Base-by-base conservation (phyloP, 169 alveolate genomes). In the Plasmodium malariae region DNA sequence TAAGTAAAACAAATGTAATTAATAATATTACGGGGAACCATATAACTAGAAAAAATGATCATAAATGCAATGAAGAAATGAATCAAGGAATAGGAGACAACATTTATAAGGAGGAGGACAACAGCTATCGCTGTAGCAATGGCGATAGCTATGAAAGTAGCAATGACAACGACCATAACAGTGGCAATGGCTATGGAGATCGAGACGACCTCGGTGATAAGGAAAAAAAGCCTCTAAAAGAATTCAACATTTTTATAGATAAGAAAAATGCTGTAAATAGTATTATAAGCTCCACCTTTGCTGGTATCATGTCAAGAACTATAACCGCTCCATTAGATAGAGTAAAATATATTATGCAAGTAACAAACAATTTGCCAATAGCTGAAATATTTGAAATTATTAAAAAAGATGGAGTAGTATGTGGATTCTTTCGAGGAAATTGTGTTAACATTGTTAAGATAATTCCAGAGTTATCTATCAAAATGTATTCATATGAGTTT, bases 401-500 rank as follows among this genome's bases (percentile, higher is more conserved):
- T 19, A 78, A 78, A 63, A 78, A 78, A 28, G 89, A 78, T 19
- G 89, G 89, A 26, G n/a, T 49, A 9, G 19, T 78, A 5, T 78
- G 89, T 34, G 89, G 89, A 5, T 78, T 78, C 40, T 78, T 78
- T 69, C n/a, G 89, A 26, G 89, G 89, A 2, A 78, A 78, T 37
- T 78, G 89, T 26, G 89, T 78, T 36, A 78, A 78, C 9, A 78
- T 78, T 37, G 89, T 78, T 19, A 78, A 78, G 37, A 78, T 78
- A 3, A 78, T 78, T 43, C 89, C 89, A 21, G 89, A 78, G 40
- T 45, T 78, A 11, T 78, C 89, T 24, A 78, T 78, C 43, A 78
- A 78, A 78, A 78, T 78, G 89, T 78, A 78, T 55, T 78, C 89
- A 2, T 78, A 78, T 34, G 89, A 78, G 7, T 78, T 78, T 37